These are phyloP conservation scores for Oidiodendron maius DNA, from an alignment of 495 filamentous ascomycete species.

Conservation along the genomic window DNA sequence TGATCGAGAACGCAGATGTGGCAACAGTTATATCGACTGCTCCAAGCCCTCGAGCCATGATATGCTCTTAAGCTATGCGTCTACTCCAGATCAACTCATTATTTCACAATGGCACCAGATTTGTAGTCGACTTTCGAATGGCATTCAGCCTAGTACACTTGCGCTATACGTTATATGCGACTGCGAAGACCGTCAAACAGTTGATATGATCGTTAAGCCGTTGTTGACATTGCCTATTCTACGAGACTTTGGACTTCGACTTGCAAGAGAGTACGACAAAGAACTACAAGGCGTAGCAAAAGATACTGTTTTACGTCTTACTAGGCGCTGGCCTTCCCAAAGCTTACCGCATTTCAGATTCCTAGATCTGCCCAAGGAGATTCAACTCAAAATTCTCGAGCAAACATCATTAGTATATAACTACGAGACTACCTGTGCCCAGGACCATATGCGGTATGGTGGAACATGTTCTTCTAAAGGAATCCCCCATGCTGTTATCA, in stretches of 20 bases:
- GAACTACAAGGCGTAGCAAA: neutral
- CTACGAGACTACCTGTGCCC: neutral
- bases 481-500: neutral
- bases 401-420: neutral
- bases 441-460: neutral
- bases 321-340: neutral
- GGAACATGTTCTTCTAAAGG: neutral
- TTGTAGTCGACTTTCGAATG: neutral
- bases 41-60: neutral
- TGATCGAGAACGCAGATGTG: neutral
- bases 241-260: neutral
- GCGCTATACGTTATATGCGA: neutral
- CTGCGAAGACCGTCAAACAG: neutral
- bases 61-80: neutral
- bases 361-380: neutral
- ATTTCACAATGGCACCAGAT: neutral
- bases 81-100: neutral
- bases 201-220: neutral
- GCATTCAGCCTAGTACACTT: neutral
- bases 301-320: neutral
- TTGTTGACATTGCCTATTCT: neutral
- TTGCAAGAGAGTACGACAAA: neutral
- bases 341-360: neutral
- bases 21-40: neutral
- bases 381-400: neutral